A percentile compares a stretch with the other conserved stretches of the same genome.
These are phyloP conservation scores for Thinopyrum elongatum DNA, from an alignment of 176 grass and related monocot genomes.

Conservation along the genomic window DNA sequence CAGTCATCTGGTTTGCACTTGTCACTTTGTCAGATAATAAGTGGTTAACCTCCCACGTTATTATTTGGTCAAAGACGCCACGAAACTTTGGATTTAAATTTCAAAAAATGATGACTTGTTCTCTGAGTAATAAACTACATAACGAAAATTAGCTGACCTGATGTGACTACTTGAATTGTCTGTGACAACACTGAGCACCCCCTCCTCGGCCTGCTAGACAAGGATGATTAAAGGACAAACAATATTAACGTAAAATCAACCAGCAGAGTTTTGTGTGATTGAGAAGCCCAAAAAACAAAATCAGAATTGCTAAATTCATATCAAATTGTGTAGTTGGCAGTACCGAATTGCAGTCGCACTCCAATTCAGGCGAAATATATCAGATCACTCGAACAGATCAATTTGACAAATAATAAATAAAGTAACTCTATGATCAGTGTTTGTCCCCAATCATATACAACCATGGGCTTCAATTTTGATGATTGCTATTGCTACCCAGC, in stretches of 20 bases:
- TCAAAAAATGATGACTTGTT: not conserved
- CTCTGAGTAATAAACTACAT: not conserved
- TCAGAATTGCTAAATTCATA: not conserved
- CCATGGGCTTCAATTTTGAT: not conserved
- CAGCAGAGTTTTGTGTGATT: not conserved
- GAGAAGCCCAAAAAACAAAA: not conserved
- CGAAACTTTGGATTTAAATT: not conserved
- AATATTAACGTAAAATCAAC: not conserved
- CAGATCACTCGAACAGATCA: not conserved
- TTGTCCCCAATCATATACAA: not conserved
- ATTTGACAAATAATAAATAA: not conserved
- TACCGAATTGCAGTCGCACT: not conserved
- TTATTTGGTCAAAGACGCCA: not conserved
- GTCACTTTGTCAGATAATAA: not conserved
- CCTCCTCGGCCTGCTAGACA: conserved; percentile 1
- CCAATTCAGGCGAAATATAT: not conserved
- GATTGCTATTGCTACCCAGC: not conserved
- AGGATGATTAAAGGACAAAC: not conserved
- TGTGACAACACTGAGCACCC: not conserved
- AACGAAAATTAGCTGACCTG: conserved; percentile 9
- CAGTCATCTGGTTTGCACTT: not conserved
- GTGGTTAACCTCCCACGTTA: not conserved
- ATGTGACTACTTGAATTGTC: not conserved
- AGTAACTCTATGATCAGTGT: not conserved
- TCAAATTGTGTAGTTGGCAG: not conserved